Evolutionary conservation across 2,329 filamentous ascomycete species (phyloP).

Genomic region (Monosporascus cannonballus): DNA sequence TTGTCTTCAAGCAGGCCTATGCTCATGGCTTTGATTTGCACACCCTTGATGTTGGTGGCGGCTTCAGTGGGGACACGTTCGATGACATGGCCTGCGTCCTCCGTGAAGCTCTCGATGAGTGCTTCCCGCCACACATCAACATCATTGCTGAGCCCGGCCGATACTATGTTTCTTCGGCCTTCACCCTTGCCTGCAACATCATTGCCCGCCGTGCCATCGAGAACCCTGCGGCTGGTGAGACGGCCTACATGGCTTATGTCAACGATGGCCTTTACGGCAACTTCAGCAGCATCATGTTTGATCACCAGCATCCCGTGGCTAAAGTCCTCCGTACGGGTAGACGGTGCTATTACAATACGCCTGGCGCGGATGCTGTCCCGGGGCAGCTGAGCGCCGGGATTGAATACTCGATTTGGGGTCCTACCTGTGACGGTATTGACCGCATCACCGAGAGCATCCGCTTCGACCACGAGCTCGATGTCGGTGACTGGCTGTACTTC

Average conservation of each 20-base stretch:
- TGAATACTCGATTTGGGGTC: conserved; percentile 96
- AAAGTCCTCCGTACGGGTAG: conserved; percentile 65
- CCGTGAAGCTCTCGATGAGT: conserved; percentile 71
- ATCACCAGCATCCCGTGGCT: conserved; percentile 87
- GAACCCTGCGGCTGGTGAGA: conserved; percentile 57
- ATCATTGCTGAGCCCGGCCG: conserved; percentile 95
- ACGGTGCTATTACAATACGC: conserved; percentile 52
- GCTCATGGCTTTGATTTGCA: conserved; percentile 73
- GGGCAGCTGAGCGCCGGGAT: conserved; percentile 41
- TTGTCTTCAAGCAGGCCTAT: conserved; percentile 80
- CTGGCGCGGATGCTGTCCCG: conserved; percentile 40
- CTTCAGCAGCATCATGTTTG: conserved; percentile 99
- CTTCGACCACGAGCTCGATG: conserved; percentile 72
- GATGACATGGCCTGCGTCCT: conserved; percentile 83
- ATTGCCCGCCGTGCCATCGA: conserved; percentile 89
- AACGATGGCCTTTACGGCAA: conserved; percentile 98
- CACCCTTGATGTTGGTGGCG: conserved; percentile 89
- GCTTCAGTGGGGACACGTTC: conserved; percentile 86
- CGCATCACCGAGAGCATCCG: conserved; percentile 78
- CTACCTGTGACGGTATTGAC: conserved; percentile 96
- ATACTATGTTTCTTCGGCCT: conserved; percentile 90
- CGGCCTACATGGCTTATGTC: conserved; percentile 92
- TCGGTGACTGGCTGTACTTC: conserved; percentile 98
- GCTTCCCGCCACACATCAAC: conserved; percentile 75
- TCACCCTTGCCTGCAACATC: conserved; percentile 91